A percentile compares a stretch with the other conserved stretches of the same genome.
phyloP scores from a whole-genome alignment of 768 basidiomycete genomes.

The Mycena olivaceomarginata region DNA sequence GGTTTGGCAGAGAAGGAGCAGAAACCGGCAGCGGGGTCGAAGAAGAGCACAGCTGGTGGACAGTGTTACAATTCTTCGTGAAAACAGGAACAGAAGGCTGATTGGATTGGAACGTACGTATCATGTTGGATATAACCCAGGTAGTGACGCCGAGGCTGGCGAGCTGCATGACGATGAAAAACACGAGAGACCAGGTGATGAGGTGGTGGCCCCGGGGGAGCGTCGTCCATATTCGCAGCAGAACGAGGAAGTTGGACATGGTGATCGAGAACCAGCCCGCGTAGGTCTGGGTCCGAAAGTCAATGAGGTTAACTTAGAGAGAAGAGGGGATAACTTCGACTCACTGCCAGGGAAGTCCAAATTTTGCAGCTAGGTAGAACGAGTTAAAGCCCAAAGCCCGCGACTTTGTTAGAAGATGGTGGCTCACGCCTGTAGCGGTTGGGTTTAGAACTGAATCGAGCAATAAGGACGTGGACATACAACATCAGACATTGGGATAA shows the following conservation, averaged over 20 bases:
- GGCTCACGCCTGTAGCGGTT: not conserved
- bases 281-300: not conserved
- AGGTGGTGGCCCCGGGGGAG: conserved; percentile 50
- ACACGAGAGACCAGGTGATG: conserved; percentile 44
- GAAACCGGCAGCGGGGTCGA: conserved; percentile 38
- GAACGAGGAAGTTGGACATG: conserved; percentile 47
- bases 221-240: conserved; percentile 56
- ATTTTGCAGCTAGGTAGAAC: conserved; percentile 22
- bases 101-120: conserved; percentile 39
- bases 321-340: not conserved
- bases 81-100: not conserved
- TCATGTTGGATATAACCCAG: conserved; percentile 48
- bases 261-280: conserved; percentile 31
- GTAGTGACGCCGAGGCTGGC: conserved; percentile 38
- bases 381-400: not conserved
- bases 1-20: conserved; percentile 48
- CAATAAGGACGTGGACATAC: not conserved
- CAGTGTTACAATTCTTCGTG: not conserved
- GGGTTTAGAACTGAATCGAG: not conserved
- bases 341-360: conserved; percentile 18
- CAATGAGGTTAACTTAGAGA: not conserved
- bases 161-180: conserved; percentile 50
- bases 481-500: not conserved
- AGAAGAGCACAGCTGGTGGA: conserved; percentile 13
- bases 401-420: not conserved